phyloP scores from a whole-genome alignment of 495 filamentous ascomycete species.

The Pyronema omphalodes region DNA sequence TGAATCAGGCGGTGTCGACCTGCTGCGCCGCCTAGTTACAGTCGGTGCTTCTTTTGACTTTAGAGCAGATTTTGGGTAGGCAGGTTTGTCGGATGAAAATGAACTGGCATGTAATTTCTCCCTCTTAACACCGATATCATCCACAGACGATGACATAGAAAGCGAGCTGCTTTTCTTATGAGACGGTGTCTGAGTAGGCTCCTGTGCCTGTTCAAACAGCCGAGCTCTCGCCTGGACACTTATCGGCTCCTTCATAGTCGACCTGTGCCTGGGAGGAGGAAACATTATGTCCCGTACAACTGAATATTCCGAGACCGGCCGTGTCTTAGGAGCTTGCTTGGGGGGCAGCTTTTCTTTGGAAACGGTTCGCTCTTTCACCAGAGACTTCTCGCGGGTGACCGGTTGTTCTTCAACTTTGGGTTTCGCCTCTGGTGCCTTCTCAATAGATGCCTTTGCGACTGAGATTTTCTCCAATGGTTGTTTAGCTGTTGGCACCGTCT shows the following conservation, averaged over 20 bases:
- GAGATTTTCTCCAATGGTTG: not conserved
- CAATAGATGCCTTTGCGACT: not conserved
- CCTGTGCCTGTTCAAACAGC: not conserved
- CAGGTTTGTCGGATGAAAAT: not conserved
- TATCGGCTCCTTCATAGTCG: not conserved
- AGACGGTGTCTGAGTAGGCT: not conserved
- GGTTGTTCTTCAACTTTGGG: not conserved
- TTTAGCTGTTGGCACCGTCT: not conserved
- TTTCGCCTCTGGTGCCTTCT: not conserved
- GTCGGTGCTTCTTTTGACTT: not conserved
- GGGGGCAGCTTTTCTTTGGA: not conserved
- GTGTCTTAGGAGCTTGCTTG: not conserved
- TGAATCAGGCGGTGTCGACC: not conserved
- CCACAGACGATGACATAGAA: not conserved
- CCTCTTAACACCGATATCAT: not conserved
- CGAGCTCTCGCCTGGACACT: not conserved
- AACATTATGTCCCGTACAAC: too few species aligned
- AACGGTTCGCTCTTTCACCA: not conserved
- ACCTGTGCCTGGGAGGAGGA: not conserved
- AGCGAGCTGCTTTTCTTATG: not conserved
- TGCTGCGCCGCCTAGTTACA: not conserved
- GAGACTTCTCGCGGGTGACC: not conserved
- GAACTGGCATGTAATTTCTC: not conserved
- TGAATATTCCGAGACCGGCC: too few species aligned
- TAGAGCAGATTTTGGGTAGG: not conserved